Conservation (phyloP, 208 protist species). For the Polymyxa betae region DNA sequence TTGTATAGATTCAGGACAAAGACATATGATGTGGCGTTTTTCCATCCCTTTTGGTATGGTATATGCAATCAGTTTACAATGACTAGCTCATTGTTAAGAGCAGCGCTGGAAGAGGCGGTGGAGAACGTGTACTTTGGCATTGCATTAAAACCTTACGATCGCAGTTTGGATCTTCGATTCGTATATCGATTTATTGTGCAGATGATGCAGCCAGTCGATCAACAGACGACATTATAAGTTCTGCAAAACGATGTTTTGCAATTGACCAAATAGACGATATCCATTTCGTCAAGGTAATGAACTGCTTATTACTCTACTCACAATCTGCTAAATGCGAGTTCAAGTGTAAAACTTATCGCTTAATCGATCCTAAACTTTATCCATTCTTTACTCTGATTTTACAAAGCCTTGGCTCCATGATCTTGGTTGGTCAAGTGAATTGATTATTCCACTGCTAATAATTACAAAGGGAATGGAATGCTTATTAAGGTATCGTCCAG, state of each 20-base stretch:
- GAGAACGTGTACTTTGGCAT: conserved; percentile 92
- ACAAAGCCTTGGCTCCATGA: conserved; percentile 84
- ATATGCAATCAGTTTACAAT: background rate
- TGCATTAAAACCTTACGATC: conserved; percentile 71
- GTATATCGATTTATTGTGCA: conserved; percentile 68
- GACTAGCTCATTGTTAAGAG: background rate
- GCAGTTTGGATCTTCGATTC: background rate
- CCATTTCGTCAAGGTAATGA: conserved; percentile 78
- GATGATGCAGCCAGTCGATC: conserved; percentile 64
- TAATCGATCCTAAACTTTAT: conserved; percentile 76
- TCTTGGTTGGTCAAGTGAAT: too few species aligned
- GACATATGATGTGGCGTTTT: conserved; percentile 15
- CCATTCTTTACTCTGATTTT: conserved; percentile 84
- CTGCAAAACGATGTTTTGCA: conserved; percentile 59
- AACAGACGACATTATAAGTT: conserved; percentile 63
- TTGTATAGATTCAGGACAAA: too few species aligned
- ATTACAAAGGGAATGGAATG: too few species aligned
- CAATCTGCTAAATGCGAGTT: too few species aligned
- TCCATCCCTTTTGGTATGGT: conserved; percentile 10
- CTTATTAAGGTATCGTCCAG: conserved; percentile 66
- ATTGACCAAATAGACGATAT: conserved; percentile 58
- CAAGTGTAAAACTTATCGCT: conserved; percentile 65
- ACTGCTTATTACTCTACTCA: too few species aligned
- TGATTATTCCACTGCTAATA: too few species aligned
- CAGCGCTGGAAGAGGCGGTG: conserved; percentile 78